Conservation (phyloP, 495 filamentous ascomycete species). For the Mytilinidion resinicola region DNA sequence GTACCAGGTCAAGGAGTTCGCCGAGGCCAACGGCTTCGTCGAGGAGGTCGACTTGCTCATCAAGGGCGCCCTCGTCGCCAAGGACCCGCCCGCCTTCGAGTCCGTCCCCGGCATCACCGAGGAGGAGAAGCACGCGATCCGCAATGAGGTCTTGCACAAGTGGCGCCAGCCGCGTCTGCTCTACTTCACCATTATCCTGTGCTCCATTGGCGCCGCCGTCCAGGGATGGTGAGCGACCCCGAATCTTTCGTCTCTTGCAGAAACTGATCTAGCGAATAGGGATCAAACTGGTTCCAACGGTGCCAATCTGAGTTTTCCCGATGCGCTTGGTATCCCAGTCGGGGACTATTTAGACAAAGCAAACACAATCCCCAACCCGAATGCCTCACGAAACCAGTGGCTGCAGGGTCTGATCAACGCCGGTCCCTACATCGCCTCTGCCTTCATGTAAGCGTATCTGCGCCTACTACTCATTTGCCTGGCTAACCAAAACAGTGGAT, state of each 20-base stretch:
- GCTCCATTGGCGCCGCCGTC: constrained; percentile 37
- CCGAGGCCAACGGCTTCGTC: constrained; percentile 38
- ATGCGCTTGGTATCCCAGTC: constrained; percentile 26
- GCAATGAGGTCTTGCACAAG: constrained; percentile 47
- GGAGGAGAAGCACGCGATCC: constrained; percentile 41
- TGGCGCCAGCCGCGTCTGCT: constrained; percentile 53
- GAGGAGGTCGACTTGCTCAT: constrained; percentile 42
- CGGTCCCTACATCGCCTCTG: constrained; percentile 41
- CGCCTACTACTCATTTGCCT: constrained; percentile 14
- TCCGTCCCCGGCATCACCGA: constrained; percentile 42
- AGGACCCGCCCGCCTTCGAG: constrained; percentile 41
- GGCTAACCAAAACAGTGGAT: constrained; percentile 39
- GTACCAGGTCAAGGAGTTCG: constrained; percentile 47
- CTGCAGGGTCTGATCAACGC: constrained; percentile 59
- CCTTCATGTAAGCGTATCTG: constrained; percentile 30
- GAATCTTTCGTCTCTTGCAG: background rate
- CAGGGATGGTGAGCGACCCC: constrained; percentile 14
- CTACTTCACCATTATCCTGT: constrained; percentile 49
- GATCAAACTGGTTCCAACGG: constrained; percentile 38
- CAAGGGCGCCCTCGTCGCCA: constrained; percentile 51
- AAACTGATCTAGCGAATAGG: constrained; percentile 15
- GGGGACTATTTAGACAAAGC: constrained; percentile 13
- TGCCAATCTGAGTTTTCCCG: constrained; percentile 33
- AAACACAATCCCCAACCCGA: constrained; percentile 21
- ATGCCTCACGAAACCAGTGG: constrained; percentile 46